Conservation (phyloP, 1,284 basidiomycete genomes). For the Irpex sp. region DNA sequence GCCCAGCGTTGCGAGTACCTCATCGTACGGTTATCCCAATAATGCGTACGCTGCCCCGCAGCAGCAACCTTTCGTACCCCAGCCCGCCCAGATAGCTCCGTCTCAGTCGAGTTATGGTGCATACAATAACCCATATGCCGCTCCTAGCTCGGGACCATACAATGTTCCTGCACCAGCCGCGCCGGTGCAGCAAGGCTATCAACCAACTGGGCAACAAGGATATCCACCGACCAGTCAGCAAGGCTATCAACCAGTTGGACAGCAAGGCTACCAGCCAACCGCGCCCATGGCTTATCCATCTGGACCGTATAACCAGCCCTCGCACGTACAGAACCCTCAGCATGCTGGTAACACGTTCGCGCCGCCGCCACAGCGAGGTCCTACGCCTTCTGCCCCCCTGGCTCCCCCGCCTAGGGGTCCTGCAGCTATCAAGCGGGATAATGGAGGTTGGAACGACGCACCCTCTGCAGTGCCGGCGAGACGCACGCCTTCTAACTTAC, state of each 20-base stretch:
- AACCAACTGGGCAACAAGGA: background rate
- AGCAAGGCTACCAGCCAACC: slow-evolving; percentile 5
- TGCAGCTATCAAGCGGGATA: slow-evolving; percentile 50
- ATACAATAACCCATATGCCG: slow-evolving; percentile 1
- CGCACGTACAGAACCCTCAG: slow-evolving; percentile 15
- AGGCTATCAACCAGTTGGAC: background rate
- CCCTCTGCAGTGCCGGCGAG: slow-evolving; percentile 49
- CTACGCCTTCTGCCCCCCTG: slow-evolving; percentile 25
- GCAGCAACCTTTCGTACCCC: slow-evolving; percentile 7
- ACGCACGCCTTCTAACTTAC: slow-evolving; percentile 51
- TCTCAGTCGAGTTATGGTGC: slow-evolving; percentile 6
- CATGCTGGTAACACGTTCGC: slow-evolving; percentile 11
- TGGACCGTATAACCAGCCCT: slow-evolving; percentile 11
- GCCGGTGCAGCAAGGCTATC: slow-evolving; percentile 4
- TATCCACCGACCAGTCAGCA: no score
- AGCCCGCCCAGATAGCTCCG: slow-evolving; percentile 13
- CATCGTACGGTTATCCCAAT: slow-evolving; percentile 19
- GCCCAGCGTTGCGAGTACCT: slow-evolving; percentile 19
- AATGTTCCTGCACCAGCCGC: background rate
- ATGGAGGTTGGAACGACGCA: slow-evolving; percentile 91
- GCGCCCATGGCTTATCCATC: slow-evolving; percentile 6
- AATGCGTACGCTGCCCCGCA: slow-evolving; percentile 22
- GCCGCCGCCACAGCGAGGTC: slow-evolving; percentile 21
- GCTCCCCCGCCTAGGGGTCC: slow-evolving; percentile 28
- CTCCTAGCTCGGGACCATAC: slow-evolving; percentile 1